phyloP scores from a whole-genome alignment of 495 filamentous ascomycete genomes.

The Tuber aestivum region DNA sequence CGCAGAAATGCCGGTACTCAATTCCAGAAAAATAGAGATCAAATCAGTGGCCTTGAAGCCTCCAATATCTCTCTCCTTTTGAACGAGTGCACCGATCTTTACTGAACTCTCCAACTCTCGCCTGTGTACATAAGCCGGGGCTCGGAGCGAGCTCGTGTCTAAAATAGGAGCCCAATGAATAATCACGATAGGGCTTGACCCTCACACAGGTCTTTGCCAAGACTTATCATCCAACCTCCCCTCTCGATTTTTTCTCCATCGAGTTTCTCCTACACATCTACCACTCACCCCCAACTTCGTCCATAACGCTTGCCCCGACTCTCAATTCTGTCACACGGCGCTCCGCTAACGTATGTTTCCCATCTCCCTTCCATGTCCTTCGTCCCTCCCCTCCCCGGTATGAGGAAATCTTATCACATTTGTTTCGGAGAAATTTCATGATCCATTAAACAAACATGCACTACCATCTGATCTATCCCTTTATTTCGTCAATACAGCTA shows the following conservation, averaged over 20 bases:
- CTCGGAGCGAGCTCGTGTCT: background rate
- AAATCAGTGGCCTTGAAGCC: background rate
- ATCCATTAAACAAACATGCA: constrained; percentile 6
- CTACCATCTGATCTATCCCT: constrained; percentile 2
- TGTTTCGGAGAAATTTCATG: constrained; percentile 7
- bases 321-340: background rate
- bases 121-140: background rate
- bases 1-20: background rate
- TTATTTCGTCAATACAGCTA: background rate
- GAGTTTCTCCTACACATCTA: background rate
- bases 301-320: background rate
- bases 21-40: background rate
- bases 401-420: constrained; percentile 4
- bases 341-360: background rate
- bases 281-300: background rate
- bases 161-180: background rate
- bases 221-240: background rate
- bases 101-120: background rate
- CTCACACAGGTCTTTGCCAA: background rate
- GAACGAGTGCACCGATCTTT: background rate
- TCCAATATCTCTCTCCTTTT: background rate
- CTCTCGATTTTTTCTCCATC: background rate
- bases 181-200: background rate
- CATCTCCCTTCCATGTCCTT: background rate
- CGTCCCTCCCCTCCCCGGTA: background rate